Percentiles rank a stretch among this genome's conserved stretches.
These are phyloP conservation scores for Agaricus sinodeliciosus DNA, from an alignment of 768 basidiomycete species.

Conservation along the genomic window DNA sequence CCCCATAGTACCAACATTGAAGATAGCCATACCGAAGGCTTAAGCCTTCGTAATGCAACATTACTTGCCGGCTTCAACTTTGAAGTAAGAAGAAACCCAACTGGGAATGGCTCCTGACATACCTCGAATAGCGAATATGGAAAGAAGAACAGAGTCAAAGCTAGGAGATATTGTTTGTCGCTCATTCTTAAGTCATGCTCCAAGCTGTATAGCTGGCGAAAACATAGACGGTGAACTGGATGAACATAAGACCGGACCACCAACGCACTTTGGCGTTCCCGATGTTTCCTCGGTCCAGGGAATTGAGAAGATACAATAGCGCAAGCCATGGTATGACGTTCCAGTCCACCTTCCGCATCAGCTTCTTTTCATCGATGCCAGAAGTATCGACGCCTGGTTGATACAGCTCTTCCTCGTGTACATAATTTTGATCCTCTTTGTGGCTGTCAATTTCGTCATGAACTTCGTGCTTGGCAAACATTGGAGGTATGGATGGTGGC, in stretches of 20 bases:
- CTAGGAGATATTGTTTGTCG: conserved; percentile 61
- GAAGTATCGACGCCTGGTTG: conserved; percentile 47
- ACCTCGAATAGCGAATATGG: conserved; percentile 70
- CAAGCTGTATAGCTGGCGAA: conserved; percentile 49
- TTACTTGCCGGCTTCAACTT: conserved; percentile 52
- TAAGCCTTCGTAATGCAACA: conserved; percentile 47
- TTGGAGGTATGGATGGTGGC: too few relatives aligned
- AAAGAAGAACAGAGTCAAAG: conserved; percentile 72
- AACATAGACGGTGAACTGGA: not conserved
- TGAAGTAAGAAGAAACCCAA: not conserved
- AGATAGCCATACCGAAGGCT: conserved; percentile 64
- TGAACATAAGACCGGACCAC: not conserved
- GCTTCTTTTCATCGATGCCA: conserved; percentile 44
- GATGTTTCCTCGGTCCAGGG: conserved; percentile 59
- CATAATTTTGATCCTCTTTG: conserved; percentile 12
- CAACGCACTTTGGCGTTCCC: conserved; percentile 63
- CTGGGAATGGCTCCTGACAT: conserved; percentile 4
- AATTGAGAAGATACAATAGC: conserved; percentile 69
- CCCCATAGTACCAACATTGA: conserved; percentile 44
- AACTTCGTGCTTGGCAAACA: not conserved
- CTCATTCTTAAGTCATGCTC: conserved; percentile 50
- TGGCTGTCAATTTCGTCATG: not conserved
- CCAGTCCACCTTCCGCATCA: conserved; percentile 57
- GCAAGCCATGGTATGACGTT: conserved; percentile 72
- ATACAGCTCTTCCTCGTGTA: conserved; percentile 23